Evolutionary conservation across 352 stramenopile genomes (phyloP).

Genomic region (Pythium volutum): DNA sequence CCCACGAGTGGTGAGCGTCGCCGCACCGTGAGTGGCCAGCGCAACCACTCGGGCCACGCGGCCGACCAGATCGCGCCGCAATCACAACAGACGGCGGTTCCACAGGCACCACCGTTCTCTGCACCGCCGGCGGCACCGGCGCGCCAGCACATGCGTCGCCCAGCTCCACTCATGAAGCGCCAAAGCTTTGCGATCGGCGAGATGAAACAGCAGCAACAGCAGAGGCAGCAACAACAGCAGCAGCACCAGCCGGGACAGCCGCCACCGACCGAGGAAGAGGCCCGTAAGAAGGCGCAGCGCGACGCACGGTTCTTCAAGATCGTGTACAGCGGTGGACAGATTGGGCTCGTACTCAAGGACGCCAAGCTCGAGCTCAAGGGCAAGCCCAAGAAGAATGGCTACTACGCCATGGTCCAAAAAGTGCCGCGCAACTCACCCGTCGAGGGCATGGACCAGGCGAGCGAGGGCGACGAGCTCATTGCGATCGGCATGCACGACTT

Average conservation of each 20-base stretch:
- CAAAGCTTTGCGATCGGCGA: slow-evolving; percentile 59
- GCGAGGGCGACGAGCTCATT: slow-evolving; percentile 61
- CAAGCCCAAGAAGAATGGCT: slow-evolving; percentile 65
- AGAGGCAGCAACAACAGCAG: not conserved
- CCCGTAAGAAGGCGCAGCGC: slow-evolving; percentile 31
- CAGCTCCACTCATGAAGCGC: slow-evolving; percentile 38
- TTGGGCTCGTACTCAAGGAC: slow-evolving; percentile 43
- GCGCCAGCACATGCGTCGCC: slow-evolving; percentile 18
- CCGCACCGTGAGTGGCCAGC: slow-evolving; percentile 5
- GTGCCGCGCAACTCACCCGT: slow-evolving; percentile 44
- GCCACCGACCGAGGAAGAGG: slow-evolving; percentile 9
- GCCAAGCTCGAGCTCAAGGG: slow-evolving; percentile 43
- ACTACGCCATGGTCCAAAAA: slow-evolving; percentile 55
- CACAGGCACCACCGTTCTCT: slow-evolving; percentile 4
- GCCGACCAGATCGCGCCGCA: not conserved
- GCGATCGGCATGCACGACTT: slow-evolving; percentile 63
- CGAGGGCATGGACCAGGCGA: slow-evolving; percentile 49
- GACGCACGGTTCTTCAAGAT: slow-evolving; percentile 65
- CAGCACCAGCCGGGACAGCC: not conserved
- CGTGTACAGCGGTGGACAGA: slow-evolving; percentile 42
- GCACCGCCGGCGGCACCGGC: not conserved
- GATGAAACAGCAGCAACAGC: slow-evolving; percentile 17
- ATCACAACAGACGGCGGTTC: not conserved
- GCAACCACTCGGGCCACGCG: not conserved
- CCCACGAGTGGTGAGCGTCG: slow-evolving; percentile 1